These are phyloP conservation scores for Haematococcus lacustris DNA, from an alignment of 139 green algal species.

Conservation along the genomic window DNA sequence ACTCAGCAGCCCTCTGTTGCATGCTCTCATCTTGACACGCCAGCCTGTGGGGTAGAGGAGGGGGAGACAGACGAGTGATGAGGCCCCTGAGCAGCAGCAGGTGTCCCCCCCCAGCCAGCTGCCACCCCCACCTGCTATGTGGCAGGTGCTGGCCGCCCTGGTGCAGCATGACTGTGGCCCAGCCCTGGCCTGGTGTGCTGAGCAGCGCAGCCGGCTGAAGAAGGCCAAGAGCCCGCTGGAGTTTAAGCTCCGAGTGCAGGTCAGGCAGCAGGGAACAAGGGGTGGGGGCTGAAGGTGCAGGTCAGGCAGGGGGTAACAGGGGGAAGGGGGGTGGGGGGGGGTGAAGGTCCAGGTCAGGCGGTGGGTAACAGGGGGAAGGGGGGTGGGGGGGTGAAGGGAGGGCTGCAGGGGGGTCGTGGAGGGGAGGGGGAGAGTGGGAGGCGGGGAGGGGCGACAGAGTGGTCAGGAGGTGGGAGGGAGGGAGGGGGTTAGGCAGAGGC, in stretches of 20 bases:
- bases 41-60: too few relatives aligned
- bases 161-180: conserved; percentile 44
- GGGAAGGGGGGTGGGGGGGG: too few relatives aligned
- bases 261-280: conserved; percentile 1
- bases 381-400: too few relatives aligned
- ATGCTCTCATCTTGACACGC: neutral
- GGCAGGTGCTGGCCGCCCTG: conserved; percentile 31
- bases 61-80: too few relatives aligned
- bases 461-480: neutral
- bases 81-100: neutral
- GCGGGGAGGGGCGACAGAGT: neutral
- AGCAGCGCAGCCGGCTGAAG: conserved; percentile 54
- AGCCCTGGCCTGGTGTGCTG: conserved; percentile 77
- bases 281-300: too few relatives aligned
- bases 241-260: conserved; percentile 78
- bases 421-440: too few relatives aligned
- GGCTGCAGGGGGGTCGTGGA: too few relatives aligned
- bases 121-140: neutral
- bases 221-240: conserved; percentile 80
- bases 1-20: neutral
- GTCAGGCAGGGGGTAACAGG: too few relatives aligned
- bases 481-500: neutral
- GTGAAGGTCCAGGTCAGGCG: too few relatives aligned
- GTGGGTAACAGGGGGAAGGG: too few relatives aligned
- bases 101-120: neutral